A percentile compares a stretch with the other conserved stretches of the same genome.
phyloP scores from a whole-genome alignment of 2,329 filamentous ascomycete genomes.

The Pseudogymnoascus sp. region DNA sequence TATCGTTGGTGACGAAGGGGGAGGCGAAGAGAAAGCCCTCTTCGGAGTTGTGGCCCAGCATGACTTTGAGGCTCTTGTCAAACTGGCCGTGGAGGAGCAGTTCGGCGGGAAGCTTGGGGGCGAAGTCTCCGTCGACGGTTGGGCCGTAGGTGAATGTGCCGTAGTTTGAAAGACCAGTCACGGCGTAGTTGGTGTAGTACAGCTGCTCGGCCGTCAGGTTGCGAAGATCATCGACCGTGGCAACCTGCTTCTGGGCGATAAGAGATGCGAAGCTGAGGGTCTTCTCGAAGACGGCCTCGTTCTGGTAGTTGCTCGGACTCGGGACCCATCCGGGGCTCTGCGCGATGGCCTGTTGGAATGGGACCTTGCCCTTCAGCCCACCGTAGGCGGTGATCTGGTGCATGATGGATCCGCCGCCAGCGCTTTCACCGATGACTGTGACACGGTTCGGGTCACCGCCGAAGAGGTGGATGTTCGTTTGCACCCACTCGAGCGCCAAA shows the following conservation, averaged over 20 bases:
- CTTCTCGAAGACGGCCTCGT: constrained; percentile 9
- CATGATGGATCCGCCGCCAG: constrained; percentile 44
- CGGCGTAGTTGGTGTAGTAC: constrained; percentile 18
- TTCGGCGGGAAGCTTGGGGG: constrained; percentile 38
- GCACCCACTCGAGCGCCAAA: constrained; percentile 51
- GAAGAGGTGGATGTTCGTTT: constrained; percentile 46
- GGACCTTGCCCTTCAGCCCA: constrained; percentile 32
- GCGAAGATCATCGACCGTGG: constrained; percentile 16
- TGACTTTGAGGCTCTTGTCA: constrained; percentile 38
- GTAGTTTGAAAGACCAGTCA: constrained; percentile 10
- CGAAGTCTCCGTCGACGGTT: constrained; percentile 42
- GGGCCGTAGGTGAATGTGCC: constrained; percentile 34
- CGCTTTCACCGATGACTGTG: constrained; percentile 45
- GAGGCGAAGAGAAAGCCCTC: constrained; percentile 37
- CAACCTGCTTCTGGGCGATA: constrained; percentile 14
- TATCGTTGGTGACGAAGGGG: constrained; percentile 25
- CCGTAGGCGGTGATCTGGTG: constrained; percentile 44
- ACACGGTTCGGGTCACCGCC: constrained; percentile 46
- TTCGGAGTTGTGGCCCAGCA: constrained; percentile 38
- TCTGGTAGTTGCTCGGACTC: constrained; percentile 13
- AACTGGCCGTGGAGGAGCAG: constrained; percentile 39
- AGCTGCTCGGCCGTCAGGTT: constrained; percentile 11
- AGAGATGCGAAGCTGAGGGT: neutral
- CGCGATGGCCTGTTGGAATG: constrained; percentile 32
- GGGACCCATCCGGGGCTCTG: constrained; percentile 16